Evolutionary conservation across 257 asterid genomes (phyloP).

Genomic region (Lithospermum erythrorhizon): DNA sequence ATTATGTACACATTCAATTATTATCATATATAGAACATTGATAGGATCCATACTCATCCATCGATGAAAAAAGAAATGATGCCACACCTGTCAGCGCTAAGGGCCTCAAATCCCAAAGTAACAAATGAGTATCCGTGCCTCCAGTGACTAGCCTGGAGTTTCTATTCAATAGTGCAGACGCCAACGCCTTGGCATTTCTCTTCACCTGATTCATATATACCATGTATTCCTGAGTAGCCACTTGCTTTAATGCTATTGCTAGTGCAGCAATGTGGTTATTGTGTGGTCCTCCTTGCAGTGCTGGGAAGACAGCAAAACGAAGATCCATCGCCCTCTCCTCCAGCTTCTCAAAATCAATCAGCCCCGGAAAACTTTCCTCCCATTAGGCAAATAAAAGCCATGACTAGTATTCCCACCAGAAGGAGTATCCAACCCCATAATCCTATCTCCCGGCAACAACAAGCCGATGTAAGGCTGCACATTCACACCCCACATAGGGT

Average conservation of each 20-base stretch:
- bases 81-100: slow-evolving; percentile 65
- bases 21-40: too few relatives aligned
- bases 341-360: slow-evolving; percentile 76
- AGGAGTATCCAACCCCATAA: slow-evolving; percentile 88
- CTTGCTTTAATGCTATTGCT: slow-evolving; percentile 84
- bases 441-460: slow-evolving; percentile 80
- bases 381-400: slow-evolving; percentile 85
- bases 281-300: slow-evolving; percentile 90
- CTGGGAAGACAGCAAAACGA: slow-evolving; percentile 80
- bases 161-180: slow-evolving; percentile 52
- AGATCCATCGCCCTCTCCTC: too few relatives aligned
- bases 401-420: slow-evolving; percentile 97
- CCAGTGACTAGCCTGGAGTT: slow-evolving; percentile 71
- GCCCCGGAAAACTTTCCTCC: slow-evolving; percentile 93
- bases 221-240: slow-evolving; percentile 65
- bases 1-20: too few relatives aligned
- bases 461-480: slow-evolving; percentile 96
- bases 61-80: background rate
- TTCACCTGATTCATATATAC: slow-evolving; percentile 73
- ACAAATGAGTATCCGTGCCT: slow-evolving; percentile 74
- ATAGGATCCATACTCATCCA: too few relatives aligned
- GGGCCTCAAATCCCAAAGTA: slow-evolving; percentile 82
- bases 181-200: slow-evolving; percentile 73
- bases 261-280: slow-evolving; percentile 85
- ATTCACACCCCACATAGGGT: slow-evolving; percentile 84